These are phyloP conservation scores for Anisogramma anomala DNA, from an alignment of 2,329 filamentous ascomycete genomes.

Conservation along the genomic window DNA sequence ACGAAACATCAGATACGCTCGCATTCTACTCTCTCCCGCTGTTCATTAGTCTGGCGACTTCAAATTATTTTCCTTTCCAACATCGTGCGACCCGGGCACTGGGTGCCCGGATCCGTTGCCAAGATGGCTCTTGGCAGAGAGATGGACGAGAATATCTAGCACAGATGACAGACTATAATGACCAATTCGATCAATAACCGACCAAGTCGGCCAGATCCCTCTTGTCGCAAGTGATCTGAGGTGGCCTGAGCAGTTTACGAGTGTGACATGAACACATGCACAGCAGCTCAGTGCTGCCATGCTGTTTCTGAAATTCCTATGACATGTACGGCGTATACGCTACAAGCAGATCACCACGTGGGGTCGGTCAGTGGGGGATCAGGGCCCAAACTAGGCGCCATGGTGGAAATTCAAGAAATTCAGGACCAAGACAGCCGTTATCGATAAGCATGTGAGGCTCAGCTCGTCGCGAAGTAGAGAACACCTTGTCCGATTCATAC, in stretches of 20 bases:
- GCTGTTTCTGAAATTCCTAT: not conserved
- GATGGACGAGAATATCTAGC: slow-evolving; percentile 13
- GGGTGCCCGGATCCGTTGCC: not conserved
- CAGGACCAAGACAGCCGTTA: slow-evolving; percentile 6
- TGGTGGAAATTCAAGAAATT: not conserved
- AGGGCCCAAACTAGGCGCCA: no score
- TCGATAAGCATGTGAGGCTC: slow-evolving; percentile 13
- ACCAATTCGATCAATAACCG: slow-evolving; percentile 8
- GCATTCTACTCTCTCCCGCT: slow-evolving; percentile 7
- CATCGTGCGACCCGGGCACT: not conserved
- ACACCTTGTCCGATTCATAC: slow-evolving; percentile 18
- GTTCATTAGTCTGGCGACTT: slow-evolving; percentile 5
- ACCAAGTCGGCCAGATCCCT: not conserved
- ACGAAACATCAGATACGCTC: not conserved
- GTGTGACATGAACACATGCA: not conserved
- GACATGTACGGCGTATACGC: no score
- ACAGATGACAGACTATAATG: slow-evolving; percentile 15
- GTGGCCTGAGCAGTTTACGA: no score
- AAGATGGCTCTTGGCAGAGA: slow-evolving; percentile 8
- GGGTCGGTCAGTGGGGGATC: no score
- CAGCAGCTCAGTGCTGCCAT: not conserved
- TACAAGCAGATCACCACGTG: no score
- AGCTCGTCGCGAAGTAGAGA: slow-evolving; percentile 15
- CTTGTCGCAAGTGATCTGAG: not conserved
- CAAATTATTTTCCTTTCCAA: slow-evolving; percentile 7